Base-by-base conservation (phyloP, 2,329 filamentous ascomycete genomes). In the Fusarium compactum region DNA sequence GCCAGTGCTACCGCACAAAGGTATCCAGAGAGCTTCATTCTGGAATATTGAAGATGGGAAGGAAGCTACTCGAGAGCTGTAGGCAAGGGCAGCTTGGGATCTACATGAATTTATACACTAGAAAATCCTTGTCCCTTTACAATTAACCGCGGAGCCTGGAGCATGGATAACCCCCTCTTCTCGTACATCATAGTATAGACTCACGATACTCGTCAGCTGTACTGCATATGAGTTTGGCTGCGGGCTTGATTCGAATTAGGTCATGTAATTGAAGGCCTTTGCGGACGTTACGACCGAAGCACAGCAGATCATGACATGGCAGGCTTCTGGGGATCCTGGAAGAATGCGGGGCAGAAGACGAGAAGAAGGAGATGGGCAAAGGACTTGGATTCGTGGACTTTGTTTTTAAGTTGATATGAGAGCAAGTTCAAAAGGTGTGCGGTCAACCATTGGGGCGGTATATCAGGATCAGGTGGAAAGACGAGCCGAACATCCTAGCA, bases 1-100 rank as follows among this genome's bases (percentile, higher is more conserved):
- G 71, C 69, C 55, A 80, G 62, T 25, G 67, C 58, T 50, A 72
- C 72, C 54, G 67, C 69, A 43, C 66, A 72, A 20, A 75, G 43
- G 43, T 71, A 58, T n/a, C 70, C 48, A 48, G 72, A 75, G 56
- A 73, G 52, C 75, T 79, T 80, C 78, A 79, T 79, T 65, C 51
- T 71, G 57, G 38, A 46, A 27, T 52, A 30, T 45, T 58, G 58
- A 32, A 50, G 34, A 43, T 24, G 46, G n/a, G 48, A 51, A 60
- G 40, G 55, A 62, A 58, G 45, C 57, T 67, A 47, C 44, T 40
- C 53, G 22, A 43, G 14, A 66, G 15, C 41, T 57, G 45, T 25
- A 38, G 38, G 40, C 18, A 48, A 12, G 22, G 29, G 8, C 7
- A 25, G 44, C 22, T 32, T n/a, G 69, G 69, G 57, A 69, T 66